phyloP scores from a whole-genome alignment of 768 basidiomycete species.

The Russula ochroleuca region DNA sequence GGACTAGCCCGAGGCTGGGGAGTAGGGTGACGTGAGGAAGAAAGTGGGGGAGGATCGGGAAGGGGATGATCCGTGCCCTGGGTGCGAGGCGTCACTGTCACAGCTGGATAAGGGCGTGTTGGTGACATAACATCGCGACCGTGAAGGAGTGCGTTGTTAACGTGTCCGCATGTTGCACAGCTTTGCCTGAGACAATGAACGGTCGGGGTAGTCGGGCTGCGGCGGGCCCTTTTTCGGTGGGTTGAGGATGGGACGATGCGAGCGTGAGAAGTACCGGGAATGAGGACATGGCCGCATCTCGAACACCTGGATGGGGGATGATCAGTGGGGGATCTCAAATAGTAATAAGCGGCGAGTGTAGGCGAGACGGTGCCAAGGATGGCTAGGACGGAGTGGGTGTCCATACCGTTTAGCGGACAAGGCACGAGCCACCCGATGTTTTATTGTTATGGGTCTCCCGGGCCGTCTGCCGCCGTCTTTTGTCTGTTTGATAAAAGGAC shows the following conservation, averaged over 20 bases:
- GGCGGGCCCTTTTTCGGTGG: conserved; percentile 20
- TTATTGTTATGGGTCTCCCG: conserved; percentile 15
- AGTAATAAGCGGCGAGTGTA: conserved; percentile 59
- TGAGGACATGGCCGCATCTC: conserved; percentile 51
- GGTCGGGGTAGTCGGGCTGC: conserved; percentile 14
- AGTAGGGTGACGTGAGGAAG: conserved; percentile 4
- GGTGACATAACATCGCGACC: background rate
- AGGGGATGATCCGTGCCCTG: conserved; percentile 9
- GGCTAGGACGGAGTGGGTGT: conserved; percentile 42
- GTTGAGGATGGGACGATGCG: conserved; percentile 35
- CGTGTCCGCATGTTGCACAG: conserved; percentile 33
- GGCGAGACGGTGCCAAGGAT: conserved; percentile 50
- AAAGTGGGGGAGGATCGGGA: conserved; percentile 6
- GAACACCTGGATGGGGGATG: conserved; percentile 38
- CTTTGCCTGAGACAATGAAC: conserved; percentile 6
- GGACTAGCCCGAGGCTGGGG: background rate
- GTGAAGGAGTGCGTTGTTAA: conserved; percentile 30
- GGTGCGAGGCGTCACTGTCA: conserved; percentile 8
- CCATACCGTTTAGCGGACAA: background rate
- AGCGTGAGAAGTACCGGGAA: conserved; percentile 40
- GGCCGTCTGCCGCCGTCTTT: background rate
- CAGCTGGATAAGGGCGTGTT: conserved; percentile 1
- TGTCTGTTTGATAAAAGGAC: background rate
- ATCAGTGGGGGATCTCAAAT: conserved; percentile 36
- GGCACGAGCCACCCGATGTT: no score